A percentile compares a stretch with the other conserved stretches of the same genome.
phyloP scores from a whole-genome alignment of 2,329 filamentous ascomycete genomes.

The Aureobasidium sp. region DNA sequence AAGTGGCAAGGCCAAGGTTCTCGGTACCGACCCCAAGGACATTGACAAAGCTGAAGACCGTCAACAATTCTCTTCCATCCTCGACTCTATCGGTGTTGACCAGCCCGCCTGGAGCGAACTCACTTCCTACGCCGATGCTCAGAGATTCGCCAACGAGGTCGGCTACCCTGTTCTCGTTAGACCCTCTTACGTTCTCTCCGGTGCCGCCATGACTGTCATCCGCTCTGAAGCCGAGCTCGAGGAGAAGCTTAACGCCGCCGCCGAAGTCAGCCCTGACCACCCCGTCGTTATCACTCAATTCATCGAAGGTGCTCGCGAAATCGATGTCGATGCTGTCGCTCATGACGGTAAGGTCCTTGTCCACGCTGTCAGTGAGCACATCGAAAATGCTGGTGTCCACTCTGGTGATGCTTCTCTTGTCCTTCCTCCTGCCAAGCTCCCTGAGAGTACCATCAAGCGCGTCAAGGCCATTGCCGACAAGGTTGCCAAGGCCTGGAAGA shows the following conservation, averaged over 20 bases:
- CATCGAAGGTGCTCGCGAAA: constrained; percentile 93
- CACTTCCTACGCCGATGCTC: constrained; percentile 79
- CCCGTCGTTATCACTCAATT: constrained; percentile 98
- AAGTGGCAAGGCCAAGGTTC: constrained; percentile 76
- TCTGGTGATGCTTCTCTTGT: constrained; percentile 95
- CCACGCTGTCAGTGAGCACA: constrained; percentile 89
- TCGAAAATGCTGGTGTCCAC: constrained; percentile 96
- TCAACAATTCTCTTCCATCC: constrained; percentile 95
- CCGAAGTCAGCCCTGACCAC: constrained; percentile 87
- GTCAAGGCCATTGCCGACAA: constrained; percentile 94
- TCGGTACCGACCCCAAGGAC: constrained; percentile 85
- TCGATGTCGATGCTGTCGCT: constrained; percentile 90
- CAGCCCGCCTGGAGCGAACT: constrained; percentile 98
- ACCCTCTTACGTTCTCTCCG: constrained; percentile 90
- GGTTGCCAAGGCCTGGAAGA: constrained; percentile 93
- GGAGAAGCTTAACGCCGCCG: constrained; percentile 87
- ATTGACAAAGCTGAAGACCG: constrained; percentile 98
- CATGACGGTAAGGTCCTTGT: constrained; percentile 77
- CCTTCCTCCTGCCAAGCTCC: constrained; percentile 74
- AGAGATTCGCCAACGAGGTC: constrained; percentile 74
- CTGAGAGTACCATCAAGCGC: constrained; percentile 67
- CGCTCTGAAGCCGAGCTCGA: constrained; percentile 79
- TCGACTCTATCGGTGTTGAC: constrained; percentile 93
- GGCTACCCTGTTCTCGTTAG: constrained; percentile 92
- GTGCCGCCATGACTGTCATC: constrained; percentile 98